A percentile compares a stretch with the other conserved stretches of the same genome.
These are phyloP conservation scores for Lentinula raphanica DNA, from an alignment of 768 basidiomycete genomes.

Conservation along the genomic window DNA sequence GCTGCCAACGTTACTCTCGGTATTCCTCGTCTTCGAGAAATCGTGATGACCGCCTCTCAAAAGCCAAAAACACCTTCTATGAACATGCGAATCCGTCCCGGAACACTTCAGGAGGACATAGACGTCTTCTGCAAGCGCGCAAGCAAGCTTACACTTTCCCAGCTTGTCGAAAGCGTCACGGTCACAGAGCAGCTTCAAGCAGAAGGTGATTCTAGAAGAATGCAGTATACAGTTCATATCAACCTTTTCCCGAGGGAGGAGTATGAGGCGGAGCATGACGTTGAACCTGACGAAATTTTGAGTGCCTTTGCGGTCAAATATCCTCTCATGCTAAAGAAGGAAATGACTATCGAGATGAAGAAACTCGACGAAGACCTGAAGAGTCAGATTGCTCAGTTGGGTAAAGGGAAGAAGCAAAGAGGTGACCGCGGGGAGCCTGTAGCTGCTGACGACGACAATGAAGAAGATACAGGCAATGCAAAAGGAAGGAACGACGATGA, in stretches of 20 bases:
- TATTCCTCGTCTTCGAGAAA: conserved; percentile 97
- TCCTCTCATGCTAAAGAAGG: conserved; percentile 75
- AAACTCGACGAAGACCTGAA: conserved; percentile 75
- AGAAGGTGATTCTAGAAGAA: conserved; percentile 64
- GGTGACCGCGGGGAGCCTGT: conserved; percentile 44
- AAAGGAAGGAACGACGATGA: conserved; percentile 51
- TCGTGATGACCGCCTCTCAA: conserved; percentile 96
- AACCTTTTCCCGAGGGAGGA: conserved; percentile 84
- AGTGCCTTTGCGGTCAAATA: conserved; percentile 68
- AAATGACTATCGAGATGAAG: conserved; percentile 83
- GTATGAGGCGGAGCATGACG: conserved; percentile 78
- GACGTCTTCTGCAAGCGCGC: conserved; percentile 85
- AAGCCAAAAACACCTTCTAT: conserved; percentile 98
- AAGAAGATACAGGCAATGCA: conserved; percentile 27
- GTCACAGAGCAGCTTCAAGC: conserved; percentile 76
- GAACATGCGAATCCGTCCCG: conserved; percentile 68
- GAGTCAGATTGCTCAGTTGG: conserved; percentile 74
- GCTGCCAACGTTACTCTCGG: conserved; percentile 98
- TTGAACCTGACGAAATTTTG: conserved; percentile 68
- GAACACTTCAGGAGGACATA: conserved; percentile 48
- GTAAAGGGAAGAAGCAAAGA: conserved; percentile 63
- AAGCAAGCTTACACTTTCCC: conserved; percentile 79
- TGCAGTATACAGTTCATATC: conserved; percentile 76
- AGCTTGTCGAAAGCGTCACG: conserved; percentile 75
- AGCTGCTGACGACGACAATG: conserved; percentile 45